phyloP scores from a whole-genome alignment of 2,329 filamentous ascomycete genomes.

The Fusarium penzigii region DNA sequence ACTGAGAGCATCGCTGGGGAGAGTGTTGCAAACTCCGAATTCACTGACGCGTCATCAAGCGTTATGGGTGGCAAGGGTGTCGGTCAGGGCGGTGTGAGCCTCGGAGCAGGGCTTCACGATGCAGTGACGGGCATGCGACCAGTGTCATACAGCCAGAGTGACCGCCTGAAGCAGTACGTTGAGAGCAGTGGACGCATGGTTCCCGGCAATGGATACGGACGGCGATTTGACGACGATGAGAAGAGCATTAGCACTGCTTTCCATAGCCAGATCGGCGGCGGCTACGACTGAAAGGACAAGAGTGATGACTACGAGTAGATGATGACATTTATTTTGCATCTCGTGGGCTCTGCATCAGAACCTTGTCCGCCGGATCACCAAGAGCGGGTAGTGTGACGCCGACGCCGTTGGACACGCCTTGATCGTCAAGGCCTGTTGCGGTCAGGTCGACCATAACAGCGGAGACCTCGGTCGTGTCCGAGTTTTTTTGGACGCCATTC shows the following conservation, averaged over 20 bases:
- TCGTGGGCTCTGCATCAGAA: constrained; percentile 26
- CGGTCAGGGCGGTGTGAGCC: constrained; percentile 83
- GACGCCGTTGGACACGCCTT: constrained; percentile 24
- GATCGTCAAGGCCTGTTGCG: constrained; percentile 21
- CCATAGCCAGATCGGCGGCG: constrained; percentile 83
- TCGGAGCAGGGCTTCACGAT: constrained; percentile 77
- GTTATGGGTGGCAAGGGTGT: constrained; percentile 74
- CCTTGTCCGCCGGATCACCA: constrained; percentile 22
- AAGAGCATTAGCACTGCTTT: constrained; percentile 96
- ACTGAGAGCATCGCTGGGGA: constrained; percentile 85
- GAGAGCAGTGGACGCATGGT: constrained; percentile 77
- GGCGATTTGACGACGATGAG: constrained; percentile 84
- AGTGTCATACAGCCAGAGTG: constrained; percentile 60
- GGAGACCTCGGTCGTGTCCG: constrained; percentile 24
- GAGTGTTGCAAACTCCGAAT: constrained; percentile 88
- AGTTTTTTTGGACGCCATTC: constrained; percentile 19
- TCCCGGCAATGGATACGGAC: constrained; percentile 67
- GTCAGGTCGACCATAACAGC: constrained; percentile 18
- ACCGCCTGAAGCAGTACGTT: constrained; percentile 92
- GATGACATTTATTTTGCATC: constrained; percentile 32
- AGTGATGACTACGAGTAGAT: constrained; percentile 28
- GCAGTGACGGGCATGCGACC: constrained; percentile 65
- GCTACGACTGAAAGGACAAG: constrained; percentile 49
- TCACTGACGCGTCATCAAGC: constrained; percentile 79
- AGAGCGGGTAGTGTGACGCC: constrained; percentile 19